Percentiles rank a stretch among this genome's conserved stretches.
These are phyloP conservation scores for Tuber brumale DNA, from an alignment of 495 filamentous ascomycete species.

Conservation along the genomic window DNA sequence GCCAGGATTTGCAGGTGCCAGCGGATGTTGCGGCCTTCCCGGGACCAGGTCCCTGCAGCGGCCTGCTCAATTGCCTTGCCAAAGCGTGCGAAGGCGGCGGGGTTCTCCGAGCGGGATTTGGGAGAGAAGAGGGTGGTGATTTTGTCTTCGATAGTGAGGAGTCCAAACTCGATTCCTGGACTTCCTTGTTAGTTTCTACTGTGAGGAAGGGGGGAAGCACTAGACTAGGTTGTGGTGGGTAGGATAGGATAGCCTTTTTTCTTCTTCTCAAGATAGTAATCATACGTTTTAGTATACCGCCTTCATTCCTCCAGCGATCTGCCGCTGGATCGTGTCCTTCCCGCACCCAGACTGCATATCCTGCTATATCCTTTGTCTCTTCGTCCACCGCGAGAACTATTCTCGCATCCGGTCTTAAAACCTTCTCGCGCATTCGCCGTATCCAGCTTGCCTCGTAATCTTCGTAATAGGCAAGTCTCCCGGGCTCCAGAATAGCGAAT, in stretches of 20 bases:
- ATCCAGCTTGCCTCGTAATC: constrained; percentile 19
- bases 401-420: neutral
- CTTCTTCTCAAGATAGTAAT: neutral
- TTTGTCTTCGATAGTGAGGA: constrained; percentile 13
- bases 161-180: constrained; percentile 17
- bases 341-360: constrained; percentile 22
- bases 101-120: constrained; percentile 15
- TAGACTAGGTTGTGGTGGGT: neutral
- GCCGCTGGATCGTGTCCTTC: constrained; percentile 16
- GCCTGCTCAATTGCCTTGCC: constrained; percentile 6
- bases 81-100: neutral
- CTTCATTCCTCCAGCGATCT: neutral
- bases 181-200: neutral
- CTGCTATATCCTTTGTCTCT: constrained; percentile 14
- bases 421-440: neutral
- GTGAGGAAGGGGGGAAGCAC: neutral
- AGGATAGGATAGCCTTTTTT: neutral
- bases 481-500: constrained; percentile 17
- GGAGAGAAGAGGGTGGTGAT: neutral
- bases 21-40: constrained; percentile 4
- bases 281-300: constrained; percentile 21
- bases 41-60: neutral
- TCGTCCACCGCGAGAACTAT: constrained; percentile 9
- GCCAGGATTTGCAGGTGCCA: constrained; percentile 30
- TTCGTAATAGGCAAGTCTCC: constrained; percentile 15